Evolutionary conservation across 1,139 yeast genomes (phyloP).

Genomic region (Kurtzmaniella quercitrusa): DNA sequence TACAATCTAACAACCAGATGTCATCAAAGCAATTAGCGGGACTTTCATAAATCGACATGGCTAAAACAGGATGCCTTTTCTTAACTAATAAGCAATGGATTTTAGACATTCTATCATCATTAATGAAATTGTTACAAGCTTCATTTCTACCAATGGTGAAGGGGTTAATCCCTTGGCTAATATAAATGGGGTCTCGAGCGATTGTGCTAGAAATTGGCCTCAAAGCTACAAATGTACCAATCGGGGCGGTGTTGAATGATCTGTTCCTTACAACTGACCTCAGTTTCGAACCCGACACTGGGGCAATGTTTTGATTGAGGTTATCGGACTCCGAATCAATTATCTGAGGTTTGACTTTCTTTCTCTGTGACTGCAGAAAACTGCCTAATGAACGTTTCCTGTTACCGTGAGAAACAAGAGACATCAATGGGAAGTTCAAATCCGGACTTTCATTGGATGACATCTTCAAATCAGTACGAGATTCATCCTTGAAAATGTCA

Average conservation of each 20-base stretch:
- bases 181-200: constrained; percentile 39
- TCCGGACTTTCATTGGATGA: constrained; percentile 7
- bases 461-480: neutral
- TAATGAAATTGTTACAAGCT: constrained; percentile 53
- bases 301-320: constrained; percentile 1
- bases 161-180: constrained; percentile 61
- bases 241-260: constrained; percentile 12
- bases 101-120: constrained; percentile 77
- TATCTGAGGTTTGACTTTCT: constrained; percentile 5
- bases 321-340: constrained; percentile 1
- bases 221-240: constrained; percentile 27
- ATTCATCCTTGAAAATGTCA: constrained; percentile 1
- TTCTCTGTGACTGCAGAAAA: constrained; percentile 2
- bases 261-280: neutral
- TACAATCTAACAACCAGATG: constrained; percentile 77
- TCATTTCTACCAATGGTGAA: constrained; percentile 64
- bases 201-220: constrained; percentile 28
- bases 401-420: neutral
- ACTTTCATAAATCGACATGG: constrained; percentile 51
- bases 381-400: constrained; percentile 5
- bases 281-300: neutral
- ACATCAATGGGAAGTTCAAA: constrained; percentile 1
- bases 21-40: constrained; percentile 68
- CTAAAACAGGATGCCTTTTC: constrained; percentile 53
- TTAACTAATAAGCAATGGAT: constrained; percentile 71